Base-by-base conservation (phyloP, 805 yeast species). In the Kurtzmaniella cleridarum region DNA sequence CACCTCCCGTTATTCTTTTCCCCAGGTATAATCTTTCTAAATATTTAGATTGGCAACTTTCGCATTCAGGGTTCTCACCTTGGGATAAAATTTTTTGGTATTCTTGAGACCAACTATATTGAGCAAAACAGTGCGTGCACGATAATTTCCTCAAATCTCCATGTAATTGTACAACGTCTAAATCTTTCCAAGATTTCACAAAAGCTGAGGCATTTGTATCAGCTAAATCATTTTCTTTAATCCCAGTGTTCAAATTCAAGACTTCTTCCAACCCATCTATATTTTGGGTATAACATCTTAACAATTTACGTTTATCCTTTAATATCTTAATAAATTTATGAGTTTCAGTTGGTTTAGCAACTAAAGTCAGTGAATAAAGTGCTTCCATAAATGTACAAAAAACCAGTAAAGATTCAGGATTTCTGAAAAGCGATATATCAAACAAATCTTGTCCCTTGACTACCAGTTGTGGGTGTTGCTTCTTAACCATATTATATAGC, bases 231-330 rank as follows among this genome's bases (percentile, higher is more conserved):
- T 50, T 43, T 11, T 62, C 50, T 30, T 69, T 66, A 18, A 67
- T 62, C 2, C 90, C 89, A 35, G 81, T 67, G 29, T 69, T 71
- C 40, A 90, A 64, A 16, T 86, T 83, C 18, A 82, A 69, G 34
- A 68, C 64, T 35, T 78, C 64, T 54, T 91, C 98, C 27, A 91
- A 66, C 0, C 95, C 90, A 59, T 91, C 98, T 42, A 91, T 91
- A 56, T 91, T 91, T 54, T 93, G 98, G 1, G 98, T 91, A 57
- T 91, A 91, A 62, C 97, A 88, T 41, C 95, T 68, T 35, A 89
- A 58, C 33, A 90, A 71, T 59, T 82, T 83, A 43, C 74, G 78
- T 54, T 76, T 76, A 40, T 73, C 79, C 50, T 76, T 78, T 39
- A 82, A 59, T 32, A 67, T 70, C 39, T 69, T 71, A 31, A 91